These are phyloP conservation scores for Neckera pumila DNA, from an alignment of 225 moss, liverwort and hornwort genomes.

Conservation along the genomic window DNA sequence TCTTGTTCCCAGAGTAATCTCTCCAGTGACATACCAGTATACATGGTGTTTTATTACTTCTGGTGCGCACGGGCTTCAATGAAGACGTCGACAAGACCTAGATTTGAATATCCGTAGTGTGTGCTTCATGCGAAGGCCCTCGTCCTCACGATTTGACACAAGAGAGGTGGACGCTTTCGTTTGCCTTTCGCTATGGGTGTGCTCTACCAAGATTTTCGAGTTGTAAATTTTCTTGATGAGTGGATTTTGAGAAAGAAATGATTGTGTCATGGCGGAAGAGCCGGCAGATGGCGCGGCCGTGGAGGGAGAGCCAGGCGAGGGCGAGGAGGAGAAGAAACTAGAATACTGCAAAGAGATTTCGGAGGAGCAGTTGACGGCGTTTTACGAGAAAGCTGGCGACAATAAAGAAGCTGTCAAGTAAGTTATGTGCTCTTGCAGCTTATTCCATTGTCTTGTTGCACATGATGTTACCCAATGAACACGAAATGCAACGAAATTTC, in stretches of 20 bases:
- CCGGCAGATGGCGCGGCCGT: background rate
- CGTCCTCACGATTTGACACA: background rate
- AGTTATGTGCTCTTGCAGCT: background rate
- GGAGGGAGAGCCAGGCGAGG: background rate
- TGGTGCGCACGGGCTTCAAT: background rate
- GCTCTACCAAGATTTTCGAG: background rate
- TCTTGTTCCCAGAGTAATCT: background rate
- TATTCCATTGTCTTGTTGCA: background rate
- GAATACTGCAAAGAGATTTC: slow-evolving; percentile 26
- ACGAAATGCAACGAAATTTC: background rate
- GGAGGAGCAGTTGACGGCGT: slow-evolving; percentile 28
- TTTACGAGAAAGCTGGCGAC: slow-evolving; percentile 11
- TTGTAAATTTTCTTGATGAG: background rate
- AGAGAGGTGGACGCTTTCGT: background rate
- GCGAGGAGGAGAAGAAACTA: background rate
- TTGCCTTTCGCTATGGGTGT: background rate
- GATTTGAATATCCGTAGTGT: background rate
- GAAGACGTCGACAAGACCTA: background rate
- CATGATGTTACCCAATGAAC: background rate
- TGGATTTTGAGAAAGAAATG: background rate
- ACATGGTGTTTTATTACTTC: background rate
- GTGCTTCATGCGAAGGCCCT: background rate
- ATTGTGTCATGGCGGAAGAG: slow-evolving; percentile 19
- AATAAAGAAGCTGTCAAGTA: slow-evolving; percentile 25
- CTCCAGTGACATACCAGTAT: background rate